phyloP scores from a whole-genome alignment of 306 rosid genomes.

The Lathyrus aphaca region DNA sequence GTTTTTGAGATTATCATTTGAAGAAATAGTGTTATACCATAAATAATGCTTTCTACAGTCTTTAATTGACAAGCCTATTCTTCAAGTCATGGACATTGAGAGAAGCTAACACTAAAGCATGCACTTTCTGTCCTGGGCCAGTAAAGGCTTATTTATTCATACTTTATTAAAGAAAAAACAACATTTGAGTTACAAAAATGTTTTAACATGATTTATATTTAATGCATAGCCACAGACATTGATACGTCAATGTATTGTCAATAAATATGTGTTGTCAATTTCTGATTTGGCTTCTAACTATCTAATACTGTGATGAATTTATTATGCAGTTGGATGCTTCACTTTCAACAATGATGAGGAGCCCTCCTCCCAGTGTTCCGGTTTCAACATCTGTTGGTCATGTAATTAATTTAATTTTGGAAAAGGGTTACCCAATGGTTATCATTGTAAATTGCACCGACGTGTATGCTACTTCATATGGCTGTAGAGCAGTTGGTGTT shows the following conservation, averaged over 20 bases:
- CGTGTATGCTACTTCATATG: conserved; percentile 41
- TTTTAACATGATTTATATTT: not conserved
- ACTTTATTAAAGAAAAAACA: not conserved
- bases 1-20: conserved; percentile 16
- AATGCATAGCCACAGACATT: not conserved
- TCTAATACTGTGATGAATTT: conserved; percentile 7
- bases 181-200: not conserved
- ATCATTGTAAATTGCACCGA: conserved; percentile 56
- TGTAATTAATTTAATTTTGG: conserved; percentile 67
- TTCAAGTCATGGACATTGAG: not conserved
- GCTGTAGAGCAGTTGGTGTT: conserved; percentile 70
- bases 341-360: conserved; percentile 76
- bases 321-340: conserved; percentile 65
- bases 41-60: conserved; percentile 1
- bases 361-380: conserved; percentile 67
- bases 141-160: not conserved
- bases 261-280: not conserved
- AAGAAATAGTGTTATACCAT: conserved; percentile 2
- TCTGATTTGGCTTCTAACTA: conserved; percentile 2
- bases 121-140: not conserved
- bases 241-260: not conserved
- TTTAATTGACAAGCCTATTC: conserved; percentile 24
- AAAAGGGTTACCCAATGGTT: conserved; percentile 58
- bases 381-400: conserved; percentile 58
- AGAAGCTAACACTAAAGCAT: conserved; percentile 17